These are phyloP conservation scores for Colletotrichum cordylinicola DNA, from an alignment of 2,329 filamentous ascomycete genomes.

Conservation along the genomic window DNA sequence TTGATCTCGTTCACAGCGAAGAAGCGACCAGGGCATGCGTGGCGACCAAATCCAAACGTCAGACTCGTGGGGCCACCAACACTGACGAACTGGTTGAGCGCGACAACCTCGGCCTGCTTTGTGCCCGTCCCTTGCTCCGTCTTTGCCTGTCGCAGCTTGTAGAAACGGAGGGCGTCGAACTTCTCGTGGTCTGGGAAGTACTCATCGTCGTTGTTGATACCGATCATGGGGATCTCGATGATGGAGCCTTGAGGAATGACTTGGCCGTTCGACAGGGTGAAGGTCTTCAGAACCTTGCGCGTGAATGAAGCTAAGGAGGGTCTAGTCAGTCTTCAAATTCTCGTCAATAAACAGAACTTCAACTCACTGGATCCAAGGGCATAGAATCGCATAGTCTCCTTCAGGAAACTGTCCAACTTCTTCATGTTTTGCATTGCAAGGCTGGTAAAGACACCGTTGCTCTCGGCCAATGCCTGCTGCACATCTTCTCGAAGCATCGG, in stretches of 20 bases:
- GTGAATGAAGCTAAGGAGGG: slow-evolving; percentile 45
- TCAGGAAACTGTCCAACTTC: slow-evolving; percentile 47
- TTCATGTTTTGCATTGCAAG: slow-evolving; percentile 42
- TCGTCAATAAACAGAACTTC: accelerated
- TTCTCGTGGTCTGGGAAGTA: slow-evolving; percentile 37
- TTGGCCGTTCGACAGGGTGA: slow-evolving; percentile 61
- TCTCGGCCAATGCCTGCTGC: slow-evolving; percentile 37
- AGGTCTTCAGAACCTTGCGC: slow-evolving; percentile 54
- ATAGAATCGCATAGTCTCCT: slow-evolving; percentile 39
- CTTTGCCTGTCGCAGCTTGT: slow-evolving; percentile 12
- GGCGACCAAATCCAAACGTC: slow-evolving; percentile 43
- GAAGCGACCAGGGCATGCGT: slow-evolving; percentile 49
- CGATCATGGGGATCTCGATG: slow-evolving; percentile 45
- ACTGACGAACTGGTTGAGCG: slow-evolving; percentile 42
- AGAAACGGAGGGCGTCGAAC: slow-evolving; percentile 11
- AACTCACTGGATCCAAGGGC: slow-evolving; percentile 37
- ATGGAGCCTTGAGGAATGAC: slow-evolving; percentile 48
- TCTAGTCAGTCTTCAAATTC: background rate
- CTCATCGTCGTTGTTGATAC: slow-evolving; percentile 40
- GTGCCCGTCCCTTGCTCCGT: background rate
- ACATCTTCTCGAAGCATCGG: slow-evolving; percentile 59
- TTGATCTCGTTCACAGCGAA: slow-evolving; percentile 53
- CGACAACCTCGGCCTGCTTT: slow-evolving; percentile 12
- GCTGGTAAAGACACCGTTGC: slow-evolving; percentile 37
- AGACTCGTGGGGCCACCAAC: slow-evolving; percentile 39